phyloP scores from a whole-genome alignment of 164 flowering plant species.

The Saururus chinensis region DNA sequence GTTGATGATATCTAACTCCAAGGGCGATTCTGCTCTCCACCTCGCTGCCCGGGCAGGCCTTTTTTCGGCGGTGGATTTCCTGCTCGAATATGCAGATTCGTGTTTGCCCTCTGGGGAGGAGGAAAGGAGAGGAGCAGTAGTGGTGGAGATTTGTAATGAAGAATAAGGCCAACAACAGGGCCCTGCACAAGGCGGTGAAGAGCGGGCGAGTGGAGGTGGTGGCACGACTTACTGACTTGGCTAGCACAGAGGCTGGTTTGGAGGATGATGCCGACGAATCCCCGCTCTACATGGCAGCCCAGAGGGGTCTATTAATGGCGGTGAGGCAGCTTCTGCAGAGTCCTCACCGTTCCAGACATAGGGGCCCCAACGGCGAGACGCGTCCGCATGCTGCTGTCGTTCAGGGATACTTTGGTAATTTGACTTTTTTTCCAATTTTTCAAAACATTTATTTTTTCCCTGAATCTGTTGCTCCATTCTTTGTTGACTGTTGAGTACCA shows the following conservation, averaged over 20 bases:
- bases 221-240: no score
- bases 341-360: not conserved
- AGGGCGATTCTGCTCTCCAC: conserved; percentile 3
- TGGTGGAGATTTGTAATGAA: not conserved
- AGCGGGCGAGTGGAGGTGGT: not conserved
- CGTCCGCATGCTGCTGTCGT: not conserved
- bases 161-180: not conserved
- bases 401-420: no score
- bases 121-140: no score
- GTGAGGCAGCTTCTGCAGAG: not conserved
- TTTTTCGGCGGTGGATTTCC: not conserved
- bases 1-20: not conserved
- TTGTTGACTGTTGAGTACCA: no score
- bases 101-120: not conserved
- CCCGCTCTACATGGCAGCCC: conserved; percentile 3
- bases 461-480: no score
- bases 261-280: no score
- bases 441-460: no score
- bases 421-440: no score
- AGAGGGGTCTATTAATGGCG: not conserved
- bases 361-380: conserved; percentile 1
- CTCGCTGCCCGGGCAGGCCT: conserved; percentile 2
- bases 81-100: no score
- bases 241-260: no score
- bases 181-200: not conserved